A percentile compares a stretch with the other conserved stretches of the same genome.
These are phyloP conservation scores for Lycium barbarum DNA, from an alignment of 257 asterid species.

Conservation along the genomic window DNA sequence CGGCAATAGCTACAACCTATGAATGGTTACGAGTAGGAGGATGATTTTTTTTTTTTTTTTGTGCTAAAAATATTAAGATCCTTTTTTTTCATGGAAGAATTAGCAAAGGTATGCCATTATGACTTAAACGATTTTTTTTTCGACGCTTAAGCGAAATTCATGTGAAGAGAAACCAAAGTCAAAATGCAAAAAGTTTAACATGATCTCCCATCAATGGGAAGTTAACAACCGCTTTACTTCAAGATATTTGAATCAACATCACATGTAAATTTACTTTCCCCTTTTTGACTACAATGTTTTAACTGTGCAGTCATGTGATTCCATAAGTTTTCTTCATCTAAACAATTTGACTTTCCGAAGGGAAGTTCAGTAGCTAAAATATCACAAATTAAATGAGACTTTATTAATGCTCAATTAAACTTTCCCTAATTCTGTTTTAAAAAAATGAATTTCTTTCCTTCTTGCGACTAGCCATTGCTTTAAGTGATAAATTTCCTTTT, in stretches of 20 bases:
- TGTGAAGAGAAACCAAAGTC: not conserved
- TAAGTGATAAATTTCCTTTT: not conserved
- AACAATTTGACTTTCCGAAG: not conserved
- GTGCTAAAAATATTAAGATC: not conserved
- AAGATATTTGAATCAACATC: not conserved
- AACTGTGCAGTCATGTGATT: not conserved
- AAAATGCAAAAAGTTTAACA: not conserved
- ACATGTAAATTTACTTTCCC: constrained; percentile 11
- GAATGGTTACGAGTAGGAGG: not conserved
- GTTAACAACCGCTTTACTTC: not conserved
- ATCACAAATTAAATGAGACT: not conserved
- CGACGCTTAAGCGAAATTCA: not conserved
- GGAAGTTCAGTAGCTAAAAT: not conserved
- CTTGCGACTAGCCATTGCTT: not conserved
- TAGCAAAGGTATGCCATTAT: not conserved
- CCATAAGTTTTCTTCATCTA: not conserved
- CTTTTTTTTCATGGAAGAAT: not conserved
- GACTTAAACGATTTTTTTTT: not conserved
- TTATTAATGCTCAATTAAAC: not conserved
- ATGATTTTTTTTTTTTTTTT: not conserved
- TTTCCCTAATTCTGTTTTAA: not conserved
- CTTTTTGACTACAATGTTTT: not conserved
- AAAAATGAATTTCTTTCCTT: not conserved
- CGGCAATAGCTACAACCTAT: no score
- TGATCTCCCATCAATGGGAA: constrained; percentile 17